Evolutionary conservation across 2,329 filamentous ascomycete species (phyloP).

Genomic region (Acrocalymma vagum): DNA sequence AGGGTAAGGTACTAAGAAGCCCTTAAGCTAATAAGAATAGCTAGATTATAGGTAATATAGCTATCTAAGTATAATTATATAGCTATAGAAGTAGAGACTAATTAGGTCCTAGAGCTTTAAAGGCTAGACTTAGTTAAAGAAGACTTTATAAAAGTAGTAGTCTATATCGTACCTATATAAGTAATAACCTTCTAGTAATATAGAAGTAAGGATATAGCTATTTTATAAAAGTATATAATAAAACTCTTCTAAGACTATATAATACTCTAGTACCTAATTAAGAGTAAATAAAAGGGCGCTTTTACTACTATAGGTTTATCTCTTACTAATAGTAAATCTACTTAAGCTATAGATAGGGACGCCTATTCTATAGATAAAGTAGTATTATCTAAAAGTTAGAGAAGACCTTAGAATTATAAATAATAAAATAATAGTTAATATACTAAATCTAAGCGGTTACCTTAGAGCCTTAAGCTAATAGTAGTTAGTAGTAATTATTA

Average conservation of each 20-base stretch:
- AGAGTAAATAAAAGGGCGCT: neutral
- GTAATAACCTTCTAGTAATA: constrained; percentile 2
- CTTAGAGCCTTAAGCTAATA: constrained; percentile 2
- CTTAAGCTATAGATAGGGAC: neutral
- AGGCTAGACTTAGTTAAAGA: constrained; percentile 4
- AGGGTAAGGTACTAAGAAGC: constrained; percentile 3
- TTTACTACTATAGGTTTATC: neutral
- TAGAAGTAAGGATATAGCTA: constrained; percentile 4
- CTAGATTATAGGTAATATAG: constrained; percentile 1
- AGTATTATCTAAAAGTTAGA: constrained; percentile 4
- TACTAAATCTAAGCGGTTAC: constrained; percentile 7
- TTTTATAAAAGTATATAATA: constrained; percentile 3
- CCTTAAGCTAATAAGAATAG: neutral
- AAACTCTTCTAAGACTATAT: constrained; percentile 2
- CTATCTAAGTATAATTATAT: constrained; percentile 3
- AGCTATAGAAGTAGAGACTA: constrained; percentile 2
- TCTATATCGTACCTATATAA: constrained; percentile 1
- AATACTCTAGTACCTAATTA: neutral
- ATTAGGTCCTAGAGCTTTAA: constrained; percentile 2
- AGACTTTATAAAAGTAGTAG: constrained; percentile 1
- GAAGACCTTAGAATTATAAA: constrained; percentile 6
- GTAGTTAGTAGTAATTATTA: constrained; percentile 2
- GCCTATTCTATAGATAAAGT: constrained; percentile 3
- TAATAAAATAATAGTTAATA: constrained; percentile 6
- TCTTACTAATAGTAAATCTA: neutral